Evolutionary conservation across 2,329 filamentous ascomycete genomes (phyloP).

Genomic region (Cordyceps cateniannulata): DNA sequence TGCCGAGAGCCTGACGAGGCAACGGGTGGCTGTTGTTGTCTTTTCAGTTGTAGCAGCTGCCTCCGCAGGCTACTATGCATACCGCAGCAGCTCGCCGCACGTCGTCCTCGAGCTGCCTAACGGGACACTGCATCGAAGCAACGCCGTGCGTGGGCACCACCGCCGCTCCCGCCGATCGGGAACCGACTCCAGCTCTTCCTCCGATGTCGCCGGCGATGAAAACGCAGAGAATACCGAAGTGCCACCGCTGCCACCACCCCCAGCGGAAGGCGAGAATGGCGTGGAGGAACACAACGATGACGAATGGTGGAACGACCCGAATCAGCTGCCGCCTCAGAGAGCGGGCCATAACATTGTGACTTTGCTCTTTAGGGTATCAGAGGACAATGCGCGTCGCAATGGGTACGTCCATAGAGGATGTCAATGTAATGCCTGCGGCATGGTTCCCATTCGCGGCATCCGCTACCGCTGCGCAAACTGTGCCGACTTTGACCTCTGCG

Average conservation of each 20-base stretch:
- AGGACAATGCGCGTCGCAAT: constrained; percentile 82
- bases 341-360: constrained; percentile 76
- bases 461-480: constrained; percentile 95
- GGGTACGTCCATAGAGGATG: constrained; percentile 91
- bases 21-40: constrained; percentile 48
- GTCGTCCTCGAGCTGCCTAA: constrained; percentile 18
- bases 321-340: constrained; percentile 36
- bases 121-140: constrained; percentile 54
- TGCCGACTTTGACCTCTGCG: constrained; percentile 91
- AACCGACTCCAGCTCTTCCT: constrained; percentile 36
- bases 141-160: constrained; percentile 52
- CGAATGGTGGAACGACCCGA: constrained; percentile 46
- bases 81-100: constrained; percentile 30
- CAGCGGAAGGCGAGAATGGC: constrained; percentile 31
- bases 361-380: constrained; percentile 84
- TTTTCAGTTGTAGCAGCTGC: constrained; percentile 50
- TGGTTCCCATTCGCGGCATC: constrained; percentile 83
- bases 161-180: constrained; percentile 31
- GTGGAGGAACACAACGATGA: constrained; percentile 33
- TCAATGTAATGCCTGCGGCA: constrained; percentile 82
- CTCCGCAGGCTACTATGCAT: constrained; percentile 54
- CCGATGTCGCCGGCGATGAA: constrained; percentile 38
- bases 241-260: constrained; percentile 17
- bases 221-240: constrained; percentile 30
- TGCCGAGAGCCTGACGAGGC: constrained; percentile 49